Base-by-base conservation (phyloP, 1,139 yeast genomes). In the Suhomyces bribrorum region DNA sequence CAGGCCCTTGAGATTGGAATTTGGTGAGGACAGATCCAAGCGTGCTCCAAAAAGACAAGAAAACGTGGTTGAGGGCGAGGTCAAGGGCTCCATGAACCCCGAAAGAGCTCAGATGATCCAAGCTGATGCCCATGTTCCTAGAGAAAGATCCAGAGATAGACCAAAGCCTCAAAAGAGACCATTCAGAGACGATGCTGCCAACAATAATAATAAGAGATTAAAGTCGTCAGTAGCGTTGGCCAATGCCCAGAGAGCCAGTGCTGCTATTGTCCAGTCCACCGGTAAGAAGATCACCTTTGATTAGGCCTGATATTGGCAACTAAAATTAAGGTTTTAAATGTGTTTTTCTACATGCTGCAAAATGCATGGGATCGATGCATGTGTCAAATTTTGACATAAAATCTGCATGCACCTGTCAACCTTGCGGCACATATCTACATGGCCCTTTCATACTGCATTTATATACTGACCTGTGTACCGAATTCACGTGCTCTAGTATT, bases 21-120 rank as follows among this genome's bases (percentile, higher is more conserved):
- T 70, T 53, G 98, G 98, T 49, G 96, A 92, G 64, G 97, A 92
- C 60, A 76, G 98, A 66, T 84, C 95, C 29, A 84, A 86, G 62
- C 76, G 95, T 58, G 70, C 74, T 32, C 84, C 84, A 41, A 69
- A 65, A 29, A 31, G 39, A 26, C 14, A 23, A 7, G 36, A 36
- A 15, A 24, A 24, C 11, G 35, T 22, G 23, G 23, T 20, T 8
- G 23, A 36, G 12, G 29, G 29, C 7, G 35, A 27, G 11, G 23
- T 20, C 23, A n/a, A n/a, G 3, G 23, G 34, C 15, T 3, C 25
- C 17, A 18, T 30, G 17, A 7, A 14, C 25, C 11, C 14, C 13
- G 25, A 18, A 17, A 18, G 25, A 29, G 15, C 32, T n/a, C 20
- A 18, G 22, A 20, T 20, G 23, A 20, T 20, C 23, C 23, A 16